Base-by-base conservation (phyloP, 805 yeast species). In the Wickerhamomyces sydowiorum region DNA sequence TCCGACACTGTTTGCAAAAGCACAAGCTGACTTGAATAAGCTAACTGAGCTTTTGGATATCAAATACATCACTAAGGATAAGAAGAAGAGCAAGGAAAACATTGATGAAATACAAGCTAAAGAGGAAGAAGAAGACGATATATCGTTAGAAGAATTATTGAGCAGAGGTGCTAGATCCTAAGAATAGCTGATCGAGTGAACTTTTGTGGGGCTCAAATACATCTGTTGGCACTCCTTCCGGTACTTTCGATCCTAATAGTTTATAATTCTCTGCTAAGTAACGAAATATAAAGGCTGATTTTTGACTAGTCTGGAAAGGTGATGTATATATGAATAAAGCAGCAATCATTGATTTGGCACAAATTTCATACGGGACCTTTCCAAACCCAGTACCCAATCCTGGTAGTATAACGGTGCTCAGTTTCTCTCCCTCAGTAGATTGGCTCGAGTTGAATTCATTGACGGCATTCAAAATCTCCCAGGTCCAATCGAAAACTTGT, bases 361-460 rank as follows among this genome's bases (percentile, higher is more conserved):
- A 67, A 4, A 65, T 17, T 3, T 56, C 53, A 4, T 44, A 28
- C 1, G 67, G 65, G 2, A 67, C 39, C 1, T 50, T 53, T 1
- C 73, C 73, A 44, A 57, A 67, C 1, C 73, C 73, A 1, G 73
- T 64, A 2, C 66, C 72, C 9, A 68, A 37, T 1, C 70, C 71
- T 0, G 72, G 61, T n/a, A 68, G 29, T 0, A 68, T 40, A 4
- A 64, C 15, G 1, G 59, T 52, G 34, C 52, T 52, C 4, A 60
- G 46, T 31, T 58, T 51, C 14, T 52, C 53, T 30, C 49, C 41
- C 18, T 50, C 46, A 18, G 31, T 18, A 20, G 14, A 5, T 1
- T 36, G 29, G 15, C 20, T 13, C 15, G 9, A 17, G 20, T 45
- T 47, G 20, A 39, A 30, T 7, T 37, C 28, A 9, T 45, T 42